Evolutionary conservation across 768 basidiomycete genomes (phyloP).

Genomic region (Suillus clintonianus): DNA sequence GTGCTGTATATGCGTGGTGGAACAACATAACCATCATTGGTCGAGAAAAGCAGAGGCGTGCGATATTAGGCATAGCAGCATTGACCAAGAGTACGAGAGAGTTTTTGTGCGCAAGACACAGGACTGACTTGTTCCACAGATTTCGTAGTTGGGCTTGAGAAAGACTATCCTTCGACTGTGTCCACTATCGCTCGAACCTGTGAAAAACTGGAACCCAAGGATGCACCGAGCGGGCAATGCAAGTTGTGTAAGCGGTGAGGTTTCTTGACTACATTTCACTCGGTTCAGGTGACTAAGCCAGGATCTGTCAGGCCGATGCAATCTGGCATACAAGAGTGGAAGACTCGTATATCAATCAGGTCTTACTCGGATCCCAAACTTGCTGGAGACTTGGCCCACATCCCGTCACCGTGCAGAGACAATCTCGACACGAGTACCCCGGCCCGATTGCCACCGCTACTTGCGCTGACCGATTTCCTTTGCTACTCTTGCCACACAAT

Average conservation of each 20-base stretch:
- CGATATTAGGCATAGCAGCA: conserved; percentile 59
- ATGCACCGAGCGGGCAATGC: conserved; percentile 50
- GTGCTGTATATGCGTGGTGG: conserved; percentile 80
- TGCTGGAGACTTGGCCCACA: conserved; percentile 13
- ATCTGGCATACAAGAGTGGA: conserved; percentile 70
- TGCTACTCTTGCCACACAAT: conserved; percentile 68
- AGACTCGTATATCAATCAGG: conserved; percentile 70
- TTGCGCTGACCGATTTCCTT: conserved; percentile 42
- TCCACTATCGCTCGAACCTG: conserved; percentile 82
- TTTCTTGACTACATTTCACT: background rate
- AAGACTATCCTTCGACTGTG: conserved; percentile 84
- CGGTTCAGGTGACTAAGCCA: background rate
- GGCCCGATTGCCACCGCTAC: background rate
- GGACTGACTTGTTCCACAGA: conserved; percentile 40
- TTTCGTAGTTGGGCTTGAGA: conserved; percentile 79
- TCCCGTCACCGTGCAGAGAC: conserved; percentile 2
- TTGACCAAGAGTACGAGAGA: conserved; percentile 63
- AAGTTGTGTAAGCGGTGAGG: conserved; percentile 65
- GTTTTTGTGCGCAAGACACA: background rate
- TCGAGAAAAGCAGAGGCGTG: conserved; percentile 44
- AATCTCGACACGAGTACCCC: background rate
- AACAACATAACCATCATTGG: conserved; percentile 53
- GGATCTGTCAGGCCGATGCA: conserved; percentile 56
- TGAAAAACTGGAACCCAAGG: conserved; percentile 72
- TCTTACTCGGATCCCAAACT: conserved; percentile 34